A percentile compares a stretch with the other conserved stretches of the same genome.
Evolutionary conservation across 306 rosid species (phyloP).

Genomic region (Cucurbita pepo): DNA sequence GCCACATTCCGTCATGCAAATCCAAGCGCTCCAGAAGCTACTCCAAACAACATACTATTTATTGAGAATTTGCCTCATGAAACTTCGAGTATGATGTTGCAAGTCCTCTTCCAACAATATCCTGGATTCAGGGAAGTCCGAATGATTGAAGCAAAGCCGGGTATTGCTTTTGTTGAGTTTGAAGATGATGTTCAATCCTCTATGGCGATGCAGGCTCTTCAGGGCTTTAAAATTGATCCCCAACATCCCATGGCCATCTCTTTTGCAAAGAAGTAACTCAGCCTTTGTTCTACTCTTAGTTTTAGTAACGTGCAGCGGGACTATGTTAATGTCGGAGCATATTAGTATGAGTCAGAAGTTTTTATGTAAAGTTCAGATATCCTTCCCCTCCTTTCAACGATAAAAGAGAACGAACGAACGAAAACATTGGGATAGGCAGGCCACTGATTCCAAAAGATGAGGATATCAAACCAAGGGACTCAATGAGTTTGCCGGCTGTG

Average conservation of each 20-base stretch:
- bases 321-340: neutral
- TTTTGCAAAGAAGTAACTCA: conserved; percentile 77
- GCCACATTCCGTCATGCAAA: conserved; percentile 57
- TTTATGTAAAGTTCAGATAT: neutral
- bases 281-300: neutral
- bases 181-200: conserved; percentile 90
- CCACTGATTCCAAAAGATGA: neutral
- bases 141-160: conserved; percentile 93
- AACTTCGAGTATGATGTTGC: conserved; percentile 79
- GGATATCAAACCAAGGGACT: neutral
- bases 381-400: neutral
- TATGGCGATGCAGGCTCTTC: conserved; percentile 90
- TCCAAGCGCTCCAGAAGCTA: conserved; percentile 49
- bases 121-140: conserved; percentile 98
- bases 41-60: conserved; percentile 84
- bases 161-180: conserved; percentile 86
- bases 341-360: neutral
- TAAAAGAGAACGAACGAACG: neutral
- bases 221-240: conserved; percentile 89
- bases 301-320: neutral
- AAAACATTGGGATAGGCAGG: neutral
- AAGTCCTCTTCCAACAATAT: conserved; percentile 82
- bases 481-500: neutral
- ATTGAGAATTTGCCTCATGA: conserved; percentile 89
- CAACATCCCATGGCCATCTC: conserved; percentile 71